Base-by-base conservation (phyloP, 2,329 filamentous ascomycete genomes). In the Penicillium hesseltinei region DNA sequence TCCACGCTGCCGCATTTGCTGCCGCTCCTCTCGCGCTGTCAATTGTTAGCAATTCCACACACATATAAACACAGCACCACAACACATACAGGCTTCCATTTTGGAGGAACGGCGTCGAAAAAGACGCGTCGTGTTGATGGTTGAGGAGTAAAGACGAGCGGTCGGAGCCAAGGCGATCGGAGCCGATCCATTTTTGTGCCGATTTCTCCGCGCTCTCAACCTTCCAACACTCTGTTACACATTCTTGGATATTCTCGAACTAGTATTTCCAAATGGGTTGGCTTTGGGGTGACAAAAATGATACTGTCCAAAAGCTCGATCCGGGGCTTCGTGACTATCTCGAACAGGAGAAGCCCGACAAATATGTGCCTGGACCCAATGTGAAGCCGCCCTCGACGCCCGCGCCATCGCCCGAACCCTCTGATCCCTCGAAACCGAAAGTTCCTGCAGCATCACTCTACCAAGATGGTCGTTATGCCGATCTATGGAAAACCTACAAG, bases 401-500 rank as follows among this genome's bases (percentile, higher is more conserved):
- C 40, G 46, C 68, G 57, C 52, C 64, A 29, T 31, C 64, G 11
- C 36, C 64, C 29, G 57, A 64, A 50, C 54, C 64, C 40, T 31
- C 71, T 58, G 51, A 73, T 27, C 60, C 69, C 15, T 61, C 71
- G 36, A 62, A 71, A 52, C 73, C 77, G 11, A 57, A 70, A 36
- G 68, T 76, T n/a, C 72, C 73, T 45, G 52, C 71, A 38, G 79
- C 85, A 65, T 88, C 85, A 15, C 78, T 88, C 19, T 89, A 81
- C 69, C 82, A 83, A 69, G 88, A 90, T 71, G 87, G 87, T 61
- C 84, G 88, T 58, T 90, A 90, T 75, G 91, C 92, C 55, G 84
- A 97, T 72, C 81, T 99, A 33, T 99, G 94, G 94, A 93, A 92
- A 76, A 91, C 84, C 57, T 99, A 99, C 81, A 84, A 84, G 57